A percentile compares a stretch with the other conserved stretches of the same genome.
These are phyloP conservation scores for Thielaviopsis populi DNA, from an alignment of 2,329 filamentous ascomycete genomes.

Conservation along the genomic window DNA sequence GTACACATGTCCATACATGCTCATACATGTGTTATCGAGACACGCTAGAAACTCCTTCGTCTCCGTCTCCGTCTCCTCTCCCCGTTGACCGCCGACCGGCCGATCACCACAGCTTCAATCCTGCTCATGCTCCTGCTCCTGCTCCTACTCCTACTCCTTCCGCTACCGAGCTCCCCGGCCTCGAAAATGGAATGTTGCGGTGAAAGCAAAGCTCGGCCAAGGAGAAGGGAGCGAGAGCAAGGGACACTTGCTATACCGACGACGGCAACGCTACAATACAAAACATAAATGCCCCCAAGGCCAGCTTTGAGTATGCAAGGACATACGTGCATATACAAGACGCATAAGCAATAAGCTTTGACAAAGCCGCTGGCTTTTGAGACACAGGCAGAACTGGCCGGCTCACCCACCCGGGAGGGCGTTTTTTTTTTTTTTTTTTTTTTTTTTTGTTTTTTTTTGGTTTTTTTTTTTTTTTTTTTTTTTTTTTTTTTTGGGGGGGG, in stretches of 20 bases:
- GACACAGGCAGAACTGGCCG: background rate
- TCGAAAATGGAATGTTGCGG: background rate
- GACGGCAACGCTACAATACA: background rate
- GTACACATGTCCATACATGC: background rate
- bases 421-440: too few relatives aligned
- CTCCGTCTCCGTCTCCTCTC: background rate
- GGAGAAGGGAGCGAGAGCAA: too few relatives aligned
- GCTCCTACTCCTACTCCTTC: background rate
- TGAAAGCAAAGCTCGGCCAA: too few relatives aligned
- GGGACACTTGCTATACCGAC: too few relatives aligned
- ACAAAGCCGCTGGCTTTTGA: background rate
- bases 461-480: too few relatives aligned
- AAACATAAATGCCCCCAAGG: background rate
- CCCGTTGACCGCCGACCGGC: background rate
- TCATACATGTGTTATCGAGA: too few relatives aligned
- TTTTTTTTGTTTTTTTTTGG: too few relatives aligned
- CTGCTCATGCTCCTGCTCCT: background rate
- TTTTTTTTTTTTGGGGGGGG: too few relatives aligned
- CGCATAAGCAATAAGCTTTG: conserved; percentile 1
- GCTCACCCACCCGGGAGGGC: too few relatives aligned
- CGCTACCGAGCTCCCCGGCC: background rate
- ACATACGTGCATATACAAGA: background rate
- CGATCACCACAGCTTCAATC: background rate
- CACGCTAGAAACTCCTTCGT: background rate
- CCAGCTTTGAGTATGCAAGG: background rate